A percentile compares a stretch with the other conserved stretches of the same genome.
Conservation (phyloP, 208 protist genomes). For the Angomonas ambiguus region DNA sequence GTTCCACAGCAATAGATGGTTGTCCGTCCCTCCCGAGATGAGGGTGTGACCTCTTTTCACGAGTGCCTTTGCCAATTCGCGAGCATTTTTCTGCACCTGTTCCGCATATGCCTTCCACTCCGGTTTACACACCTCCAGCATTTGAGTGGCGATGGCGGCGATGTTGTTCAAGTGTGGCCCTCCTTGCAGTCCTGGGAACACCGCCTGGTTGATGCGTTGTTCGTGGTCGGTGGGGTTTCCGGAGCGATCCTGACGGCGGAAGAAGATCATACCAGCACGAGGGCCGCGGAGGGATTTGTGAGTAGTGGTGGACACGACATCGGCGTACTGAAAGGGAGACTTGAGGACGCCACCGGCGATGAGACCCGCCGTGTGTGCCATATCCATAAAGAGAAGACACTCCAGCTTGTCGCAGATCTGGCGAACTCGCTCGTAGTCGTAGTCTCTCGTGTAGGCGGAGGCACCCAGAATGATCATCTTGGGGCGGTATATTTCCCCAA, state of each 20-base stretch:
- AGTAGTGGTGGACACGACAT: conserved; percentile 99
- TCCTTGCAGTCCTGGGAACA: conserved; percentile 98
- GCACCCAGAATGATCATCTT: conserved; percentile 94
- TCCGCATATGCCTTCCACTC: conserved; percentile 93
- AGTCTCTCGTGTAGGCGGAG: conserved; percentile 97
- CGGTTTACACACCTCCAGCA: conserved; percentile 91
- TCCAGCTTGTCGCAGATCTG: conserved; percentile 83
- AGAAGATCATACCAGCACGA: conserved; percentile 98
- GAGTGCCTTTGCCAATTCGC: conserved; percentile 78
- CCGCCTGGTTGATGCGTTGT: conserved; percentile 94
- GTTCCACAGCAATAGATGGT: conserved; percentile 98
- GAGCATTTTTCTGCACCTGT: conserved; percentile 91
- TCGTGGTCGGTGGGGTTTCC: conserved; percentile 81
- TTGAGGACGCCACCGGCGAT: conserved; percentile 82
- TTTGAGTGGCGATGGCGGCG: conserved; percentile 94
- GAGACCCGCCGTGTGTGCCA: conserved; percentile 97
- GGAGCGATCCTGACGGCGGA: conserved; percentile 76
- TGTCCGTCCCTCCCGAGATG: conserved; percentile 96
- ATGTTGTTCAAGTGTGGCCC: conserved; percentile 98
- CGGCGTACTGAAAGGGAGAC: conserved; percentile 94
- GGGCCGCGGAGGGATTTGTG: conserved; percentile 99
- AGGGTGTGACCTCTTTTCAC: conserved; percentile 85
- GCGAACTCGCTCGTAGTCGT: conserved; percentile 93
- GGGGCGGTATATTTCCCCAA: conserved; percentile 91
- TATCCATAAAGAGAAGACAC: conserved; percentile 96